Percentiles rank a stretch among this genome's conserved stretches.
Conservation (phyloP, 2,329 filamentous ascomycete species). For the Colletotrichum agaves region DNA sequence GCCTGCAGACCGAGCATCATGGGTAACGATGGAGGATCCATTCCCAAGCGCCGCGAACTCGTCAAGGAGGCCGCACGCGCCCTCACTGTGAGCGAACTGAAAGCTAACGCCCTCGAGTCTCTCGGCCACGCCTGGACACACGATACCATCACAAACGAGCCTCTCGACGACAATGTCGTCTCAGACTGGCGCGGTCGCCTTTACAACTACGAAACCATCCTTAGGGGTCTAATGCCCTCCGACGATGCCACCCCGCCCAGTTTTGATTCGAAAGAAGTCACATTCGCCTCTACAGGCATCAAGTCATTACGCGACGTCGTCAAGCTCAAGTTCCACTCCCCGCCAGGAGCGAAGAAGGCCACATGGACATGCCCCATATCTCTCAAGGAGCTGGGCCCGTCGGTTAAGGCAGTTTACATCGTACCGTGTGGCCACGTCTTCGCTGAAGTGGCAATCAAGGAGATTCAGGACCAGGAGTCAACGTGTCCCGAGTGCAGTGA, state of each 20-base stretch:
- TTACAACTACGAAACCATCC: conserved; percentile 93
- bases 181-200: conserved; percentile 86
- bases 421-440: conserved; percentile 97
- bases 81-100: conserved; percentile 85
- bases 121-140: conserved; percentile 87
- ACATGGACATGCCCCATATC: conserved; percentile 88
- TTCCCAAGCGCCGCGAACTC: conserved; percentile 93
- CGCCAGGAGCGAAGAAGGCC: conserved; percentile 58
- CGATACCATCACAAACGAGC: conserved; percentile 85
- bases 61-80: conserved; percentile 91
- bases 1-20: conserved; percentile 57
- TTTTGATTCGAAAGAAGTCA: conserved; percentile 44
- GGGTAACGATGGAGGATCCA: conserved; percentile 98
- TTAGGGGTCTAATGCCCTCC: conserved; percentile 68
- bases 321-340: conserved; percentile 78
- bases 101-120: conserved; percentile 87
- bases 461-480: conserved; percentile 74
- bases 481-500: conserved; percentile 79
- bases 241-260: conserved; percentile 43
- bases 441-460: conserved; percentile 84
- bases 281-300: conserved; percentile 68
- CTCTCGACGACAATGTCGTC: conserved; percentile 79
- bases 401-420: conserved; percentile 84
- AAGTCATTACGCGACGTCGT: conserved; percentile 87
- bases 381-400: conserved; percentile 83